These are phyloP conservation scores for Leucogyrophana mollusca DNA, from an alignment of 768 basidiomycete species.

Conservation along the genomic window DNA sequence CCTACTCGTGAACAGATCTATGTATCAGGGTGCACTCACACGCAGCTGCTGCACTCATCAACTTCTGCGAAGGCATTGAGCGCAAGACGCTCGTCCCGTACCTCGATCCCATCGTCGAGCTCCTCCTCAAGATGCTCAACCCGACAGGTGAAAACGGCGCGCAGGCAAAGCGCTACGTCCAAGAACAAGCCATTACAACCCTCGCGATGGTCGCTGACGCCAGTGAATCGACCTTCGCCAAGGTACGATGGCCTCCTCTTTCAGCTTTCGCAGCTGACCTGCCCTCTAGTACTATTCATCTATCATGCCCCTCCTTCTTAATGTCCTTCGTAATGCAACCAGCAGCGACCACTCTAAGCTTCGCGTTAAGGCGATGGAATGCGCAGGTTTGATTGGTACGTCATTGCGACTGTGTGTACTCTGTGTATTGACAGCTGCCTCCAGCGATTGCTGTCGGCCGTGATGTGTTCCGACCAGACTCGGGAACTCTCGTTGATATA, in stretches of 20 bases:
- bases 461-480: conserved; percentile 75
- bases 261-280: conserved; percentile 8
- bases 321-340: conserved; percentile 72
- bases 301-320: conserved; percentile 80
- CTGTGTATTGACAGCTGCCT: neutral
- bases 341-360: conserved; percentile 65
- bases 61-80: conserved; percentile 87
- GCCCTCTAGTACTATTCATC: conserved; percentile 62
- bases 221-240: conserved; percentile 74
- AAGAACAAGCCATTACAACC: conserved; percentile 87
- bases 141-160: conserved; percentile 44
- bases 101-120: conserved; percentile 77
- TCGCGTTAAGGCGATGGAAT: conserved; percentile 87
- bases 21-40: conserved; percentile 74
- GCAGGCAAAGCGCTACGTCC: conserved; percentile 59
- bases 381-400: conserved; percentile 70
- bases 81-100: conserved; percentile 71
- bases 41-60: conserved; percentile 84
- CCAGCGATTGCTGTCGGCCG: conserved; percentile 84
- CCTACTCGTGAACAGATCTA: conserved; percentile 1
- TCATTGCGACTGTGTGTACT: no score
- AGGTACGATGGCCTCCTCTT: conserved; percentile 39
- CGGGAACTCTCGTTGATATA: conserved; percentile 66
- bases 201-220: conserved; percentile 89
- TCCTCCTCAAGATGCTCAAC: conserved; percentile 55